A percentile compares a stretch with the other conserved stretches of the same genome.
These are phyloP conservation scores for Linnemannia zychae DNA, from an alignment of 192 early-diverging fungal genomes.

Conservation along the genomic window DNA sequence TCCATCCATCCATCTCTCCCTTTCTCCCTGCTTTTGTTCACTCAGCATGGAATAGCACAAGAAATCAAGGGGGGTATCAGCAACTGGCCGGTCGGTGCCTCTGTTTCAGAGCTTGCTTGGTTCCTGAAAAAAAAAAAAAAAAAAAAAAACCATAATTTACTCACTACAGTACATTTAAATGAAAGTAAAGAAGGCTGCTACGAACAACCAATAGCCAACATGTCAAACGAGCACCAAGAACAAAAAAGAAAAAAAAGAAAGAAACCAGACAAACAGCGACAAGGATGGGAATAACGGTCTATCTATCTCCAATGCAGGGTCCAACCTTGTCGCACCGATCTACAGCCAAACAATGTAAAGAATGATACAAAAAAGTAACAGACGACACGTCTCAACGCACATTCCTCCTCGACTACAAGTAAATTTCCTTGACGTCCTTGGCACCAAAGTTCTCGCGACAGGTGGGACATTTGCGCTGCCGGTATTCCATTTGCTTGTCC, in stretches of 20 bases:
- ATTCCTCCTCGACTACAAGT: constrained; percentile 66
- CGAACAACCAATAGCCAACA: too few species aligned
- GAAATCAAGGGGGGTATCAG: neutral
- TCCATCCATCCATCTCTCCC: neutral
- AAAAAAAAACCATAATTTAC: too few species aligned
- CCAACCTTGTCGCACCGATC: neutral
- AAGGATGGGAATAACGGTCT: neutral
- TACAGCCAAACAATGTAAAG: neutral
- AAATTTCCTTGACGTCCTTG: constrained; percentile 85
- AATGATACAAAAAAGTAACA: neutral
- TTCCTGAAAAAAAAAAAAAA: too few species aligned
- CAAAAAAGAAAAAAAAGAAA: constrained; percentile 8
- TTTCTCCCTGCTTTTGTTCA: neutral
- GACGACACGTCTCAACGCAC: neutral
- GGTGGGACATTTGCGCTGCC: constrained; percentile 95
- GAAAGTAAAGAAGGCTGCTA: too few species aligned
- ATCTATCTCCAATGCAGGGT: neutral
- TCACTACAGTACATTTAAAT: too few species aligned
- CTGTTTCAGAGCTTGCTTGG: neutral
- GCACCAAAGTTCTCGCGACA: constrained; percentile 89
- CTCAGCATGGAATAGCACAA: neutral
- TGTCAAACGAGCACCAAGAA: neutral
- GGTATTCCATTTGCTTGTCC: constrained; percentile 84
- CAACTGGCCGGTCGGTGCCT: neutral
- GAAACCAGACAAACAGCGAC: neutral